Evolutionary conservation across 1,284 basidiomycete species (phyloP).

Genomic region (Austroboletus olivaceoglutinosus): DNA sequence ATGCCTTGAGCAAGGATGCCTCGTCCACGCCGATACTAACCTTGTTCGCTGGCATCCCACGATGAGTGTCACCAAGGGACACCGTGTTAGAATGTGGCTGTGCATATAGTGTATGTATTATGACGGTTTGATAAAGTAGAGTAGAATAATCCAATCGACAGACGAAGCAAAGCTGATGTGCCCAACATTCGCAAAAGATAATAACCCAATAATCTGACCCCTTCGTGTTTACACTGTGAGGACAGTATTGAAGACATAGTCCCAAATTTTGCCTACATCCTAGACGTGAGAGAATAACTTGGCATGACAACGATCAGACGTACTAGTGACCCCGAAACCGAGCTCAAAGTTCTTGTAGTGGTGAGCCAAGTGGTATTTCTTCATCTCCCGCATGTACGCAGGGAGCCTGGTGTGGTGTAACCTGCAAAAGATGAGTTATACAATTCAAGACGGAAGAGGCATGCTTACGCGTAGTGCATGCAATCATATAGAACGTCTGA

Average conservation of each 20-base stretch:
- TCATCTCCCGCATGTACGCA: constrained; percentile 86
- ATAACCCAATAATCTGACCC: neutral
- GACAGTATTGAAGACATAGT: constrained; percentile 86
- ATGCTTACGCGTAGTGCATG: constrained; percentile 85
- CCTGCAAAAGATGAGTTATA: constrained; percentile 36
- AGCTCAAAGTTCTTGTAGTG: constrained; percentile 99
- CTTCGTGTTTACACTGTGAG: constrained; percentile 49
- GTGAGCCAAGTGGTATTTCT: constrained; percentile 98
- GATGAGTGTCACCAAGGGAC: neutral
- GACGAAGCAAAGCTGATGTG: too few species aligned
- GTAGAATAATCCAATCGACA: too few species aligned
- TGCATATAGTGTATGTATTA: constrained; percentile 11
- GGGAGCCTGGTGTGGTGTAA: constrained; percentile 91
- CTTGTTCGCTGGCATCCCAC: constrained; percentile 36
- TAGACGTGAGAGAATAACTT: constrained; percentile 6
- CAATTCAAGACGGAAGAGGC: neutral
- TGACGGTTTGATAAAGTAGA: neutral
- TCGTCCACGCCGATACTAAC: constrained; percentile 71
- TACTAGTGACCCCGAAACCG: constrained; percentile 95
- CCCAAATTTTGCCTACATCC: constrained; percentile 84
- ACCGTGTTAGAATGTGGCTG: constrained; percentile 20
- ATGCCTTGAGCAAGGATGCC: constrained; percentile 69
- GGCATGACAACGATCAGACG: constrained; percentile 23
- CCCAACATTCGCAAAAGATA: constrained; percentile 1
- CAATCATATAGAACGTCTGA: constrained; percentile 84